Percentiles rank a stretch among this genome's conserved stretches.
These are phyloP conservation scores for Chenopodium quinoa DNA, from an alignment of 148 eudicot species.

Conservation along the genomic window DNA sequence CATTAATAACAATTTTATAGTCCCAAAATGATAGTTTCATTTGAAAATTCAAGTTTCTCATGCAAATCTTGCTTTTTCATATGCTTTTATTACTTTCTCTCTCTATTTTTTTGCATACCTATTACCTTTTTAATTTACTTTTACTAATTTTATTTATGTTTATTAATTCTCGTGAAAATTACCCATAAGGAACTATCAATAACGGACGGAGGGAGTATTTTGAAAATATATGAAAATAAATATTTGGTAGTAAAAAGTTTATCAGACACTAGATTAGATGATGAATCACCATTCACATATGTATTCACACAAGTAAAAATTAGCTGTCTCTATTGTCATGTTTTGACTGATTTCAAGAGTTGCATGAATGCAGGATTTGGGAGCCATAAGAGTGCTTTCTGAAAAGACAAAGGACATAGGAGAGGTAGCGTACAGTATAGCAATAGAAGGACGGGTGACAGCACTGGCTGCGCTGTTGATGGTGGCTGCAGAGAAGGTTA, in stretches of 20 bases:
- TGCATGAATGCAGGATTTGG: conserved; percentile 28
- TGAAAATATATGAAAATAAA: background rate
- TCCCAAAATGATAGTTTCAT: no score
- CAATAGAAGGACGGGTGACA: conserved; percentile 32
- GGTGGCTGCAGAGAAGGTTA: conserved; percentile 37
- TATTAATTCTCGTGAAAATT: no score
- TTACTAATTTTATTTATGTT: no score
- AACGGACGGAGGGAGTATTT: background rate
- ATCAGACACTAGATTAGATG: background rate
- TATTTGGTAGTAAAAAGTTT: background rate
- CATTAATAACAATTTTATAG: no score
- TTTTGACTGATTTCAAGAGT: background rate
- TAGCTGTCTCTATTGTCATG: background rate
- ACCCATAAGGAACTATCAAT: no score
- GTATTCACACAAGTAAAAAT: no score
- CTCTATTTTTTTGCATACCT: no score
- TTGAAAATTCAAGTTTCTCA: no score
- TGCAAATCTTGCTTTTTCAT: no score
- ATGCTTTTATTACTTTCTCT: no score
- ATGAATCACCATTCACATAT: background rate
- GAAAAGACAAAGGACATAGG: conserved; percentile 35
- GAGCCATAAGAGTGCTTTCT: conserved; percentile 25
- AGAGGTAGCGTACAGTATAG: conserved; percentile 34
- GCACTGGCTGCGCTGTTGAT: conserved; percentile 33
- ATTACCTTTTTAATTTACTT: no score